A percentile compares a stretch with the other conserved stretches of the same genome.
Conservation (phyloP, 1,139 yeast species). For the Nadsonia starkeyi-henricii region DNA sequence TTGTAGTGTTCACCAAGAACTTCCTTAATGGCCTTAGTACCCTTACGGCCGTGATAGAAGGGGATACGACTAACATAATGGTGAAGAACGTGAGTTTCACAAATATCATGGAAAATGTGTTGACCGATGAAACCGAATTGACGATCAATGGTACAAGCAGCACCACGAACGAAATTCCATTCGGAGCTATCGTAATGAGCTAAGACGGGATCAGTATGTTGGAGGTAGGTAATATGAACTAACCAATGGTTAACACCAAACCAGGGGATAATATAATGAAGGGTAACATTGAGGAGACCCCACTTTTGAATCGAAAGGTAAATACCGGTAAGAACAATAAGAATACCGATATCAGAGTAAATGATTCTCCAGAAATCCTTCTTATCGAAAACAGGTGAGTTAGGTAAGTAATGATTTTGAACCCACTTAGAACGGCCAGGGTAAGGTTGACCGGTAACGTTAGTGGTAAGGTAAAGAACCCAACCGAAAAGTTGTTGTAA, state of each 20-base stretch:
- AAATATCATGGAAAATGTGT: conserved; percentile 73
- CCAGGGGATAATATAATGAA: conserved; percentile 70
- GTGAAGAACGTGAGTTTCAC: conserved; percentile 81
- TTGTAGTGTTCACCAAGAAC: conserved; percentile 75
- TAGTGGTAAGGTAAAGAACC: conserved; percentile 47
- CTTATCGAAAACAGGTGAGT: conserved; percentile 57
- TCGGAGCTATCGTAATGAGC: conserved; percentile 63
- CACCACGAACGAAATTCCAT: conserved; percentile 85
- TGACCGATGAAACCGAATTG: conserved; percentile 72
- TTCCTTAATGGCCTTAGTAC: conserved; percentile 60
- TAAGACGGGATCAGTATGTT: conserved; percentile 69
- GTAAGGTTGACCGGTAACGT: conserved; percentile 67
- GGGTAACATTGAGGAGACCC: conserved; percentile 49
- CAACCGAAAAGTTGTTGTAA: conserved; percentile 71
- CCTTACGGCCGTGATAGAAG: conserved; percentile 73
- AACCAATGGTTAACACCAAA: conserved; percentile 80
- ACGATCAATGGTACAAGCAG: conserved; percentile 78
- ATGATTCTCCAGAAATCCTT: conserved; percentile 58
- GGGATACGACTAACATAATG: conserved; percentile 79
- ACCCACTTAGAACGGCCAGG: conserved; percentile 37
- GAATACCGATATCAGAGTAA: conserved; percentile 59
- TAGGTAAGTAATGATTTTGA: conserved; percentile 56
- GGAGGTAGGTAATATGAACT: conserved; percentile 72
- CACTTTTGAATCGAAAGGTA: conserved; percentile 50
- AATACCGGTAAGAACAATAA: conserved; percentile 37